A percentile compares a stretch with the other conserved stretches of the same genome.
These are phyloP conservation scores for Amanita jacksonii DNA, from an alignment of 768 basidiomycete genomes.

Conservation along the genomic window DNA sequence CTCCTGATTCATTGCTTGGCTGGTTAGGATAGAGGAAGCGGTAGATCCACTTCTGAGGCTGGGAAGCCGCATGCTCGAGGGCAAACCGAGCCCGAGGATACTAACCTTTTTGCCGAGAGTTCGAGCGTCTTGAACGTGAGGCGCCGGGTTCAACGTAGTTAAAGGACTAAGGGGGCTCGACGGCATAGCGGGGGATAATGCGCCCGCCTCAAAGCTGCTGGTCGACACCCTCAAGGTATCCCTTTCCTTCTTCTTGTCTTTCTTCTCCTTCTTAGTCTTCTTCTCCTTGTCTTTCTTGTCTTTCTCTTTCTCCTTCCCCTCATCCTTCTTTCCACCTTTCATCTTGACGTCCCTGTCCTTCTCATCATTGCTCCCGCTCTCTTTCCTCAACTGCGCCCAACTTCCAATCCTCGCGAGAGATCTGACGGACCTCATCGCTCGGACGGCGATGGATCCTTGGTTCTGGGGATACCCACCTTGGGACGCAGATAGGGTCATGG, in stretches of 20 bases:
- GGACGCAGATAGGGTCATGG: conserved; percentile 9
- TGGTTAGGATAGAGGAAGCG: conserved; percentile 24
- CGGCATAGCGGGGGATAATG: conserved; percentile 21
- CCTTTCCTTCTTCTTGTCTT: conserved; percentile 19
- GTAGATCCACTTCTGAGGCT: conserved; percentile 29
- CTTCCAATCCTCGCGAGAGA: conserved; percentile 64
- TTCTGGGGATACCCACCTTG: too few relatives aligned
- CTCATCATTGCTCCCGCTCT: conserved; percentile 15
- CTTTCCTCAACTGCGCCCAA: conserved; percentile 40
- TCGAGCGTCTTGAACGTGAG: conserved; percentile 14
- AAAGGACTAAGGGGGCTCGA: conserved; percentile 24
- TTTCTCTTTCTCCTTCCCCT: conserved; percentile 13
- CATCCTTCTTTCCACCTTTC: conserved; percentile 22
- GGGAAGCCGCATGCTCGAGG: conserved; percentile 41
- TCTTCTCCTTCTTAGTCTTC: conserved; percentile 19
- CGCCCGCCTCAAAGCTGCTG: conserved; percentile 64
- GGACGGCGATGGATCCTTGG: conserved; percentile 61
- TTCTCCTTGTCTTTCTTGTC: conserved; percentile 19
- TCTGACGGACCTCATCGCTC: conserved; percentile 70
- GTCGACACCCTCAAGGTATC: conserved; percentile 35
- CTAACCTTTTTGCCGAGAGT: conserved; percentile 50
- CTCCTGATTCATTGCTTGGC: conserved; percentile 5
- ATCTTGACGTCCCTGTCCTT: conserved; percentile 16
- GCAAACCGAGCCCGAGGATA: conserved; percentile 54
- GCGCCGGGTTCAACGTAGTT: too few relatives aligned